Evolutionary conservation across 2,329 filamentous ascomycete genomes (phyloP).

Genomic region (Bipolaris oryzae): DNA sequence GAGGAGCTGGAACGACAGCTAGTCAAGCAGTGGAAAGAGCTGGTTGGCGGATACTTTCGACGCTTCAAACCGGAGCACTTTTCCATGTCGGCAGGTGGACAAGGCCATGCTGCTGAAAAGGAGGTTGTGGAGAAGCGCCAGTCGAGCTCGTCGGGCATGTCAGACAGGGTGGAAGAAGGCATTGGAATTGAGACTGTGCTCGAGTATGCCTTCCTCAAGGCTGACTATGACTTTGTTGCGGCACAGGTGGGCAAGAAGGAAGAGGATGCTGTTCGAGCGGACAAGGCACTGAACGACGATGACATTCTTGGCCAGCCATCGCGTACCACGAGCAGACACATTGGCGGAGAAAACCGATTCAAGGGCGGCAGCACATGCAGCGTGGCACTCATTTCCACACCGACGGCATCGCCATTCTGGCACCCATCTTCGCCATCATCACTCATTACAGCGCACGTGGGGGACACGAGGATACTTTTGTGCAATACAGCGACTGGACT

Average conservation of each 20-base stretch:
- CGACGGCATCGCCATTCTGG: slow-evolving; percentile 92
- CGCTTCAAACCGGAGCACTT: slow-evolving; percentile 87
- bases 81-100: slow-evolving; percentile 52
- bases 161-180: slow-evolving; percentile 44
- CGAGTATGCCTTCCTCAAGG: slow-evolving; percentile 90
- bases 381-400: slow-evolving; percentile 87
- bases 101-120: slow-evolving; percentile 44
- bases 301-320: slow-evolving; percentile 76
- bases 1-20: slow-evolving; percentile 72
- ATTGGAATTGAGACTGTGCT: slow-evolving; percentile 77
- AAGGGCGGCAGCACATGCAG: slow-evolving; percentile 93
- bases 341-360: slow-evolving; percentile 80
- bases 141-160: slow-evolving; percentile 28
- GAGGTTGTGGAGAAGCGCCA: slow-evolving; percentile 36
- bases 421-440: slow-evolving; percentile 85
- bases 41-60: slow-evolving; percentile 92
- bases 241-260: slow-evolving; percentile 85
- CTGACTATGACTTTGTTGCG: slow-evolving; percentile 91
- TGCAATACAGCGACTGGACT: slow-evolving; percentile 84
- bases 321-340: slow-evolving; percentile 56
- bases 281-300: slow-evolving; percentile 81
- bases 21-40: slow-evolving; percentile 77
- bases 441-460: slow-evolving; percentile 85
- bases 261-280: slow-evolving; percentile 69
- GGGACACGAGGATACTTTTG: slow-evolving; percentile 88